Conservation (phyloP, 305 asterid genomes). For the Fraxinus sp. region DNA sequence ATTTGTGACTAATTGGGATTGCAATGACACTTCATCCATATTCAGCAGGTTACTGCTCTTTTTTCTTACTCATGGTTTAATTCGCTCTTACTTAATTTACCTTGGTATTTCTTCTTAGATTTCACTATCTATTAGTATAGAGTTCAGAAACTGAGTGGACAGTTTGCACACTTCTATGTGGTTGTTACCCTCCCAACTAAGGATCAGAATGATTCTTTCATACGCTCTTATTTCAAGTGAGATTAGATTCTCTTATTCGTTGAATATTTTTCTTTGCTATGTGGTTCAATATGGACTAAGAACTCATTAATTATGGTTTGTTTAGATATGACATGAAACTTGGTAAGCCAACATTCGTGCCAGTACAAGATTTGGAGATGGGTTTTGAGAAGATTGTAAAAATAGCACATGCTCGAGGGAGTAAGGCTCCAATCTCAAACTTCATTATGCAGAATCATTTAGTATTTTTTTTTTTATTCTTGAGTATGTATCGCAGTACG, state of each 20-base stretch:
- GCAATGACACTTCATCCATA: constrained; percentile 32
- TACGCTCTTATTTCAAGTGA: constrained; percentile 79
- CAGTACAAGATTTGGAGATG: constrained; percentile 81
- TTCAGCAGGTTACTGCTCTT: constrained; percentile 53
- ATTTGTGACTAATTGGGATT: constrained; percentile 68
- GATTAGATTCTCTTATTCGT: constrained; percentile 26
- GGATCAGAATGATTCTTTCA: constrained; percentile 69
- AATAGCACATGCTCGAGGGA: constrained; percentile 89
- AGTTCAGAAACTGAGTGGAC: constrained; percentile 66
- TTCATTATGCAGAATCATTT: constrained; percentile 16
- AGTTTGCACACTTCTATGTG: constrained; percentile 83
- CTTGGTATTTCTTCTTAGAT: not conserved
- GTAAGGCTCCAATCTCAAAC: constrained; percentile 39
- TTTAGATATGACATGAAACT: constrained; percentile 64
- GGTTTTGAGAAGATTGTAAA: constrained; percentile 90
- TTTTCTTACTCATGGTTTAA: constrained; percentile 15
- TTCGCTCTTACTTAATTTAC: not conserved
- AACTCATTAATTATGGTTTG: constrained; percentile 20
- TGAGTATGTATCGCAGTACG: not conserved
- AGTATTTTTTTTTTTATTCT: not conserved
- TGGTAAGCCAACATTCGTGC: constrained; percentile 86
- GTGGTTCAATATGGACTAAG: constrained; percentile 18
- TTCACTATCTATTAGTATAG: constrained; percentile 38
- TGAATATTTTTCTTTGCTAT: constrained; percentile 20
- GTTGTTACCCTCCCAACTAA: constrained; percentile 77